Evolutionary conservation across 768 basidiomycete genomes (phyloP).

Genomic region (Tephrocybe sp.): DNA sequence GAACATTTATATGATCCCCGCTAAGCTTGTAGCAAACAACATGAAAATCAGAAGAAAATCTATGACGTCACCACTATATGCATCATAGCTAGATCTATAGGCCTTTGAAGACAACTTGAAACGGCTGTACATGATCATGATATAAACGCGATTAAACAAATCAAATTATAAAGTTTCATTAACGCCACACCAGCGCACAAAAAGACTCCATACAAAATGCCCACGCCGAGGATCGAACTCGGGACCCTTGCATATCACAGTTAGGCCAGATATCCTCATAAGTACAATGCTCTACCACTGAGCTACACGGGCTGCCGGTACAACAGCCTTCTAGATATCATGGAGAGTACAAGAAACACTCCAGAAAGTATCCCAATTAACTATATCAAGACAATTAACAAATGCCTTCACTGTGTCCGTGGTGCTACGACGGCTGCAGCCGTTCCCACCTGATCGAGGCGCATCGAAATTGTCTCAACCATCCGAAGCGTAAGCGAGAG

Average conservation of each 20-base stretch:
- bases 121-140: too few relatives aligned
- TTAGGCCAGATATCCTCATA: conserved; percentile 44
- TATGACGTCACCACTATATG: background rate
- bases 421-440: background rate
- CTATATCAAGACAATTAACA: too few relatives aligned
- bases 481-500: conserved; percentile 18
- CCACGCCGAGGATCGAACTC: conserved; percentile 57
- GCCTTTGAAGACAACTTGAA: too few relatives aligned
- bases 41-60: background rate
- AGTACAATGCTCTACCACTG: conserved; percentile 63
- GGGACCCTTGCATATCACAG: conserved; percentile 52
- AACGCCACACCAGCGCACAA: too few relatives aligned
- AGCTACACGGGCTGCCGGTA: conserved; percentile 51
- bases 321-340: background rate
- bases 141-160: too few relatives aligned
- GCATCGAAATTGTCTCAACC: conserved; percentile 19
- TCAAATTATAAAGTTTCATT: too few relatives aligned
- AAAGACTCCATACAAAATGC: too few relatives aligned
- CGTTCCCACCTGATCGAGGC: conserved; percentile 7
- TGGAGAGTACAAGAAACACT: too few relatives aligned
- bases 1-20: background rate
- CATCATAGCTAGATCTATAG: too few relatives aligned
- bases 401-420: too few relatives aligned
- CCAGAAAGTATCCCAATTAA: too few relatives aligned
- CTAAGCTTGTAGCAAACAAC: background rate